Evolutionary conservation across 2,329 filamentous ascomycete genomes (phyloP), one percentile per base, ranked within the genome.

Genomic region (Grosmannia huntii): DNA sequence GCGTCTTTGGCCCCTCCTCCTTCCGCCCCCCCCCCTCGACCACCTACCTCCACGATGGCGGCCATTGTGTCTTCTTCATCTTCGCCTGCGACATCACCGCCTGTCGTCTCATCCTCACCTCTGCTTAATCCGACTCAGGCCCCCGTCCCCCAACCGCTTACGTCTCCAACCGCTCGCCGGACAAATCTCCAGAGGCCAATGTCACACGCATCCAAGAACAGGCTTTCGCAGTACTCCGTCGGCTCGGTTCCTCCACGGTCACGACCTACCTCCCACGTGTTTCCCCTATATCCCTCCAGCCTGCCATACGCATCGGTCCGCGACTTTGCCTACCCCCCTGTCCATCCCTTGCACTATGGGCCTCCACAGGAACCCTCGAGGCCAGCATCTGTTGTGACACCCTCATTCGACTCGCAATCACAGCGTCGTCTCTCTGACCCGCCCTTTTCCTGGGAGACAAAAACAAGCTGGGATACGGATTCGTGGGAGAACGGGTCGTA

Each of bases 271-370:
- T 95, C 90, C n/a, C 82, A 87, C 67, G 79, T 89, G 62, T 92
- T 94, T 67, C 87, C 90, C 19, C 76, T 87, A 66, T 94, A 90
- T 71, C 86, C 90, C 66, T 94, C 90, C 60, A 95, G 85, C 68
- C 81, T 96, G 21, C 73, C 88, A 7, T 96, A 96, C 70, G 85
- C 90, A n/a, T 78, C 89, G 51, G 91, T 99, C 63, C 87, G 94
- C 67, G 94, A 99, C 76, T 99, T 97, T 73, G 94, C 94, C 64
- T 99, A 97, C 69, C 84, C 89, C 36, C 69, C 81, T 28, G 79
- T 80, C 58, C 89, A 97, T 70, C 90, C 89, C 50, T 79, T 96
- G 71, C 94, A 97, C 75, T 96, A 96, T 76, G 94, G 94, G 1
- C 88, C 92, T n/a, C 85, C 89, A 19, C 86, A 86, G 44, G 86